phyloP scores from a whole-genome alignment of 805 yeast species.

The Candida morakotiae region DNA sequence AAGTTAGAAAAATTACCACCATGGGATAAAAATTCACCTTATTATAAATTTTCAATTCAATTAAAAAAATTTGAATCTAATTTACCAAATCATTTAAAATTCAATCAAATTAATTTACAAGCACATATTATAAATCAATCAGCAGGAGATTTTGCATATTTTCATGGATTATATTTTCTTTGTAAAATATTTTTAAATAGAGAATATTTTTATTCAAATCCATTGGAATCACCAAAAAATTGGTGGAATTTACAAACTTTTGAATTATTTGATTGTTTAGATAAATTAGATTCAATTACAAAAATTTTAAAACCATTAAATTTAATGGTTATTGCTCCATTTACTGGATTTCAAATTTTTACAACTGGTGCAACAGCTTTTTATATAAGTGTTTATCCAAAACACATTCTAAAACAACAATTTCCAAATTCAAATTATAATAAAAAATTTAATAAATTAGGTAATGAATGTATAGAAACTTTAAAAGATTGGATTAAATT shows the following conservation, averaged over 20 bases:
- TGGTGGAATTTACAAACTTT: slow-evolving; percentile 23
- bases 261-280: slow-evolving; percentile 17
- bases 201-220: slow-evolving; percentile 31
- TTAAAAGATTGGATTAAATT: slow-evolving; percentile 21
- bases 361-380: slow-evolving; percentile 32
- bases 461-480: slow-evolving; percentile 17
- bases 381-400: slow-evolving; percentile 25
- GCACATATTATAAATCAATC: slow-evolving; percentile 24
- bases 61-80: slow-evolving; percentile 18
- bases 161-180: slow-evolving; percentile 27
- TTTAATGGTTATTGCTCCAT: slow-evolving; percentile 33
- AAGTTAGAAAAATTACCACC: slow-evolving; percentile 25
- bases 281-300: slow-evolving; percentile 19
- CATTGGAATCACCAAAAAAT: slow-evolving; percentile 23
- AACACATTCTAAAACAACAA: slow-evolving; percentile 12
- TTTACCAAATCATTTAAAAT: slow-evolving; percentile 21
- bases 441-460: slow-evolving; percentile 16
- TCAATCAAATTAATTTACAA: slow-evolving; percentile 20
- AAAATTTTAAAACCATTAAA: slow-evolving; percentile 15
- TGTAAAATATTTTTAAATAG: slow-evolving; percentile 32
- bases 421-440: not conserved
- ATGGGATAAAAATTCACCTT: slow-evolving; percentile 23
- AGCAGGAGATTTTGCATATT: slow-evolving; percentile 30
- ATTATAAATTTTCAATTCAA: slow-evolving; percentile 18
- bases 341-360: slow-evolving; percentile 34